These are phyloP conservation scores for Didymella pomorum DNA, from an alignment of 2,329 filamentous ascomycete genomes.

Conservation along the genomic window DNA sequence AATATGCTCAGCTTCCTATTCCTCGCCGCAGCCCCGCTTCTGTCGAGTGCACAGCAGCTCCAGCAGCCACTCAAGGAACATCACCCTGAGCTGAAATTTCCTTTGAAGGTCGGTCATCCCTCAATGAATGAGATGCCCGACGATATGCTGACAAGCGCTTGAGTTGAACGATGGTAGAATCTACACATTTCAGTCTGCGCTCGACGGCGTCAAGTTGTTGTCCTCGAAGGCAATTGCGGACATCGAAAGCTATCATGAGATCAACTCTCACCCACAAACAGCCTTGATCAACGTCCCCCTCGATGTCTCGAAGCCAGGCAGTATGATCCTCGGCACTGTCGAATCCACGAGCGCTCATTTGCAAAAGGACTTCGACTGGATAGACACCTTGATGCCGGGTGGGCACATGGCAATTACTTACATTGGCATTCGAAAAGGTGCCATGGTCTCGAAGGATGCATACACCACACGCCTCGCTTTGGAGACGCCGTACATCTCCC, in stretches of 20 bases:
- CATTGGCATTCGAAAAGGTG: constrained; percentile 29
- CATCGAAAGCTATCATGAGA: constrained; percentile 1
- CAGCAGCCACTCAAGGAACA: constrained; percentile 17
- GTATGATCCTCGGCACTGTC: constrained; percentile 1
- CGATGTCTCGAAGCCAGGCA: constrained; percentile 2
- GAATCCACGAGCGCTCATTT: not conserved
- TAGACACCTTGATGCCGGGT: constrained; percentile 13
- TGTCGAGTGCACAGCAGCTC: constrained; percentile 12
- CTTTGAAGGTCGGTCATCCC: constrained; percentile 11
- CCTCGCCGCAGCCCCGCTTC: constrained; percentile 1
- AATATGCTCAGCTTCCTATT: constrained; percentile 7
- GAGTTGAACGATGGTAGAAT: not conserved
- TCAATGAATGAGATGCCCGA: no score
- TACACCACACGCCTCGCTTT: constrained; percentile 20
- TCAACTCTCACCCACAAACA: constrained; percentile 3
- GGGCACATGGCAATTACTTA: constrained; percentile 18
- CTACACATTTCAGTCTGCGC: constrained; percentile 5
- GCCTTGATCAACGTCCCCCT: constrained; percentile 15
- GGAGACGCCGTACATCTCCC: constrained; percentile 23
- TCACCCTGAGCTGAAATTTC: not conserved
- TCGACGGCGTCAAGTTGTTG: not conserved
- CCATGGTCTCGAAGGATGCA: constrained; percentile 22
- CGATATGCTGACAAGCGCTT: not conserved
- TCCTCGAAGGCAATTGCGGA: constrained; percentile 2
- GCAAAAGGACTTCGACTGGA: constrained; percentile 8